Percentiles rank a stretch among this genome's conserved stretches.
These are phyloP conservation scores for Venturia oleaginea DNA, from an alignment of 2,329 filamentous ascomycete genomes.

Conservation along the genomic window DNA sequence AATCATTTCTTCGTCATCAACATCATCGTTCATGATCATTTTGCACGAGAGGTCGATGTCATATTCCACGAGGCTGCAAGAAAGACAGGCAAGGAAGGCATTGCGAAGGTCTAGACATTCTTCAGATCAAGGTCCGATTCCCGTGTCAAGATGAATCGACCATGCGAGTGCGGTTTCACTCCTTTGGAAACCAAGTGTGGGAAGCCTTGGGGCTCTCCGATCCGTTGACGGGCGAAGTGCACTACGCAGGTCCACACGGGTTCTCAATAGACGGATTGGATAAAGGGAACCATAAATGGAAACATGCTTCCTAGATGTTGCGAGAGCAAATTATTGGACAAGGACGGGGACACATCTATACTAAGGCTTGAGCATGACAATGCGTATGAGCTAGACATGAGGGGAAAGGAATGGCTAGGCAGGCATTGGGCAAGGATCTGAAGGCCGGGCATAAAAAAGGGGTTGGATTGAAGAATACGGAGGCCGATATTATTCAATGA, in stretches of 20 bases:
- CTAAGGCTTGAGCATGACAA: not conserved
- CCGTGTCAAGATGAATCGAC: not conserved
- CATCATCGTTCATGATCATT: not conserved
- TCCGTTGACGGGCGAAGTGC: not conserved
- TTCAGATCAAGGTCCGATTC: not conserved
- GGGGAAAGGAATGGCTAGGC: not conserved
- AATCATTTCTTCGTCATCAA: not conserved
- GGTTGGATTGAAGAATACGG: not conserved
- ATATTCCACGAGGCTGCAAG: not conserved
- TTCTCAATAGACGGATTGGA: not conserved
- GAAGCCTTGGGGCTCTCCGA: not conserved
- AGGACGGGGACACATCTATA: not conserved
- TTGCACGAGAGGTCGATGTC: not conserved
- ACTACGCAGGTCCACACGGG: not conserved
- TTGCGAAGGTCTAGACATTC: not conserved
- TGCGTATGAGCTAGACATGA: not conserved
- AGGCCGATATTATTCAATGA: not conserved
- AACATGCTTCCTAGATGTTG: not conserved
- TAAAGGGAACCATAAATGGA: not conserved
- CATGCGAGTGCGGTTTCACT: not conserved
- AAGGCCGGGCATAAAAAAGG: too few relatives aligned
- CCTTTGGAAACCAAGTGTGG: not conserved
- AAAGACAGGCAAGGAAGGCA: not conserved
- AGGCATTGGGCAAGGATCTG: not conserved
- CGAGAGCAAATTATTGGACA: constrained; percentile 1